These are phyloP conservation scores for Hyaloperonospora brassicae DNA, from an alignment of 352 stramenopile species.

Conservation along the genomic window DNA sequence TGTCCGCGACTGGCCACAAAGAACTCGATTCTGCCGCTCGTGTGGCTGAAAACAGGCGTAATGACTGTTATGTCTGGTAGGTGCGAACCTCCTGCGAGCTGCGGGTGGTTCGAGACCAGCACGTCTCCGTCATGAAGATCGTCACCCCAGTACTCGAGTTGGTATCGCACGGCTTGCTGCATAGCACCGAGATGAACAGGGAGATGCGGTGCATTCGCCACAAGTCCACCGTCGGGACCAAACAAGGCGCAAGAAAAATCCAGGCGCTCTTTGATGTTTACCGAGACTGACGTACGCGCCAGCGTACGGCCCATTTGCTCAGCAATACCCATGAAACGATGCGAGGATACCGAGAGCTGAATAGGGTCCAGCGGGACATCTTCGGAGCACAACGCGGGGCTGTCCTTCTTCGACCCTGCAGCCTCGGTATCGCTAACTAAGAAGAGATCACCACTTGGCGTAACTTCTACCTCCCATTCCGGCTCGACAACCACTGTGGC, in stretches of 20 bases:
- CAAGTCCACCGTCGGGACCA: slow-evolving; percentile 94
- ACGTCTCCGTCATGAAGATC: slow-evolving; percentile 95
- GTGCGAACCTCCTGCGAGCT: slow-evolving; percentile 94
- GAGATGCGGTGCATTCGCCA: slow-evolving; percentile 98
- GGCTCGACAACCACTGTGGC: slow-evolving; percentile 96
- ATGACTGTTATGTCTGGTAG: slow-evolving; percentile 99
- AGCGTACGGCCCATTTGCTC: slow-evolving; percentile 99
- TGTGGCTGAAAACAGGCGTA: slow-evolving; percentile 96
- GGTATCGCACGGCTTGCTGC: slow-evolving; percentile 95
- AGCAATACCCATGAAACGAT: slow-evolving; percentile 99
- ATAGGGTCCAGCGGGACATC: slow-evolving; percentile 89
- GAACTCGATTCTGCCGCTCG: slow-evolving; percentile 90
- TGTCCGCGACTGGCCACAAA: slow-evolving; percentile 97
- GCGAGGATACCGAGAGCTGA: slow-evolving; percentile 94
- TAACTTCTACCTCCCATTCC: slow-evolving; percentile 90
- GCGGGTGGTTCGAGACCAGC: slow-evolving; percentile 98
- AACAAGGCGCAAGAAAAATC: slow-evolving; percentile 99
- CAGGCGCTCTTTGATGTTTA: slow-evolving; percentile 99
- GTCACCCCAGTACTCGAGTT: slow-evolving; percentile 85
- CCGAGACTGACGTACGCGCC: slow-evolving; percentile 92
- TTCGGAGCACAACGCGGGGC: slow-evolving; percentile 14
- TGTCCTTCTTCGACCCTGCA: slow-evolving; percentile 21
- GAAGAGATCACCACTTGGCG: slow-evolving; percentile 92
- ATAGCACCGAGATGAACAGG: slow-evolving; percentile 98
- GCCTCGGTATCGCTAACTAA: slow-evolving; percentile 54